A percentile compares a stretch with the other conserved stretches of the same genome.
Conservation (phyloP, 495 filamentous ascomycete genomes). For the Penicillium subrubescens region DNA sequence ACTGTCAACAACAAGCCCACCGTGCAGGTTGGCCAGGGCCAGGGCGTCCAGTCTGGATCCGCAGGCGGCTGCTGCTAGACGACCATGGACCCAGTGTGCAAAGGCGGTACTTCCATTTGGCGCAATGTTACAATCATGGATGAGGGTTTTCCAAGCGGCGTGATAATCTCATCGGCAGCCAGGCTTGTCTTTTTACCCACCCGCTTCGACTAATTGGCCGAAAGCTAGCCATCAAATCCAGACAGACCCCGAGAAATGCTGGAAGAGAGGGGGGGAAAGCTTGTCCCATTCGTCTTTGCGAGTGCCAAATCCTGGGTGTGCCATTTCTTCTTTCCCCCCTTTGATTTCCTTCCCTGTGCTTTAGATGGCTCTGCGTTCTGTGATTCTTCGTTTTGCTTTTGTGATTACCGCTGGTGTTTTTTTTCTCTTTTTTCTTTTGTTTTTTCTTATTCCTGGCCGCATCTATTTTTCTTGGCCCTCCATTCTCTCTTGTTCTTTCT, state of each 20-base stretch:
- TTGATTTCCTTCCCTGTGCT: conserved; percentile 32
- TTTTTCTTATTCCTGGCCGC: conserved; percentile 26
- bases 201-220: background rate
- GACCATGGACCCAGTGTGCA: conserved; percentile 11
- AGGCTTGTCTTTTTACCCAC: conserved; percentile 15
- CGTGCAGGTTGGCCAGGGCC: conserved; percentile 90
- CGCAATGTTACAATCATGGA: conserved; percentile 35
- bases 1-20: conserved; percentile 98
- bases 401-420: conserved; percentile 33
- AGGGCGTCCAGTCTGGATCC: conserved; percentile 89
- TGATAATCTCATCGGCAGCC: conserved; percentile 23
- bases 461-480: conserved; percentile 29
- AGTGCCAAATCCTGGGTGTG: conserved; percentile 16
- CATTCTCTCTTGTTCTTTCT: conserved; percentile 30
- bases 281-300: conserved; percentile 21
- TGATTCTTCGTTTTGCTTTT: conserved; percentile 30
- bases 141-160: conserved; percentile 25
- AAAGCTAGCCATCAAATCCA: background rate
- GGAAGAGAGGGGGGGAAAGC: conserved; percentile 1
- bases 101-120: conserved; percentile 37
- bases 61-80: conserved; percentile 92
- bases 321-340: conserved; percentile 24
- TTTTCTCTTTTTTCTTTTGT: conserved; percentile 20
- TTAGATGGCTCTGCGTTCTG: conserved; percentile 44
- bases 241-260: conserved; percentile 13